These are phyloP conservation scores for Coprinopsis strossmayeri DNA, from an alignment of 768 basidiomycete species.

Conservation along the genomic window DNA sequence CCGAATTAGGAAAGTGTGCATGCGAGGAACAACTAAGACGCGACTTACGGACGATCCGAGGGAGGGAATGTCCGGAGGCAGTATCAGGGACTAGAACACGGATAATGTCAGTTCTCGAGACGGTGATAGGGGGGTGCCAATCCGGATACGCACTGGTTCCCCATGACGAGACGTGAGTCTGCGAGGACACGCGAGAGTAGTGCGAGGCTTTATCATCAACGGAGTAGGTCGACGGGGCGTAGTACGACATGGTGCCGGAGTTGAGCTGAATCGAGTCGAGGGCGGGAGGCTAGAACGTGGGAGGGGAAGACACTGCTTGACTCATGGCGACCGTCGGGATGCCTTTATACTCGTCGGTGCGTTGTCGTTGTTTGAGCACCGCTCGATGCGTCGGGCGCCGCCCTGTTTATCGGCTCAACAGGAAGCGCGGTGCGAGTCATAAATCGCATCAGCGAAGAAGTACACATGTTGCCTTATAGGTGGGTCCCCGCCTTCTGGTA, in stretches of 20 bases:
- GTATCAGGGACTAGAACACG: not conserved
- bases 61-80: not conserved
- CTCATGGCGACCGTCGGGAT: not conserved
- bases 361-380: conserved; percentile 2
- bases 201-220: not conserved
- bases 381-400: not conserved
- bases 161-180: conserved; percentile 6
- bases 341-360: conserved; percentile 4
- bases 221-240: not conserved
- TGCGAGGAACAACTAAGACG: not conserved
- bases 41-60: not conserved
- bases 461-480: not conserved
- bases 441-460: not conserved
- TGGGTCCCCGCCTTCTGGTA: conserved; percentile 10
- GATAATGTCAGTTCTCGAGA: not conserved
- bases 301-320: conserved; percentile 2
- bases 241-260: conserved; percentile 1
- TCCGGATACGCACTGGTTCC: conserved; percentile 6
- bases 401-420: not conserved
- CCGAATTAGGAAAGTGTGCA: not conserved
- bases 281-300: too few relatives aligned
- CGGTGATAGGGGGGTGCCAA: not conserved
- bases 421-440: conserved; percentile 7
- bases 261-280: not conserved
- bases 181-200: not conserved